Conservation (phyloP, 2,329 filamentous ascomycete species). For the Fusarium fracticaudum region DNA sequence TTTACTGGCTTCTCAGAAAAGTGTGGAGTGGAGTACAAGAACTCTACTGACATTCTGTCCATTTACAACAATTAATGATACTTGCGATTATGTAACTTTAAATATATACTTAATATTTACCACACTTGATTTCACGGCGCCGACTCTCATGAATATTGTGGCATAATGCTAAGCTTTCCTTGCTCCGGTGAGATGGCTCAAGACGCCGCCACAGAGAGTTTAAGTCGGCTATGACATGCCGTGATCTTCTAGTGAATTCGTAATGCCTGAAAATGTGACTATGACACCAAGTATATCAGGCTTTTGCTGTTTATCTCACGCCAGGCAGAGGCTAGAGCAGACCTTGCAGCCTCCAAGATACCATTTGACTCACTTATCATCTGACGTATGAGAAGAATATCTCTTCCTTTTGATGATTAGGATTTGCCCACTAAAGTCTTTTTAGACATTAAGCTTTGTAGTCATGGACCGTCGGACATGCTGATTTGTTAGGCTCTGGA, state of each 20-base stretch:
- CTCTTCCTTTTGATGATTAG: rapidly evolving
- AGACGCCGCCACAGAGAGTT: background rate
- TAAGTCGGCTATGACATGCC: no score
- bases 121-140: background rate
- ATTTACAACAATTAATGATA: constrained; percentile 30
- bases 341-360: background rate
- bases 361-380: background rate
- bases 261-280: background rate
- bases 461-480: background rate
- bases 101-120: constrained; percentile 2
- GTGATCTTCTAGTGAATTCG: background rate
- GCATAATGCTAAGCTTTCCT: background rate
- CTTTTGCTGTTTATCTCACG: background rate
- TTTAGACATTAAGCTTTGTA: background rate
- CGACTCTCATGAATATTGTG: background rate
- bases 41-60: constrained; percentile 35
- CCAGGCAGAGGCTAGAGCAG: background rate
- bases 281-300: no score
- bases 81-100: background rate
- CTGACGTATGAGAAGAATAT: background rate
- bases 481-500: background rate
- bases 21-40: constrained; percentile 37
- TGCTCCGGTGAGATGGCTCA: no score
- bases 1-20: constrained; percentile 37
- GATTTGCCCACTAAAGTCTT: background rate